Evolutionary conservation across 352 stramenopile species (phyloP).

Genomic region (Globisporangium yorkense): DNA sequence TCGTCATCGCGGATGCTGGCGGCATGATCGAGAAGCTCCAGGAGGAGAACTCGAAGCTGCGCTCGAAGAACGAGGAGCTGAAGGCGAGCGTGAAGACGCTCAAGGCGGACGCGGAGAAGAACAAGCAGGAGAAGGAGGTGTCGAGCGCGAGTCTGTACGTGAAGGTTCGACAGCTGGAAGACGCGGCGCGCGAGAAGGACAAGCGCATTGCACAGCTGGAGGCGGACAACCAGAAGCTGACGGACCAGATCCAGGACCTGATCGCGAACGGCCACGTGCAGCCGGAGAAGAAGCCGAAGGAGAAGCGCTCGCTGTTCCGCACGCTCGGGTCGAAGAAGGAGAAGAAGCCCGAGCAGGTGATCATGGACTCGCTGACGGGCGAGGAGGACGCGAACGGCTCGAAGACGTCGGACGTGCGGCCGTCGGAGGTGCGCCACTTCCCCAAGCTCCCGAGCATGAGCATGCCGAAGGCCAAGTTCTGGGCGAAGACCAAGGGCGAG

Average conservation of each 20-base stretch:
- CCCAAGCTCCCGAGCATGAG: conserved; percentile 55
- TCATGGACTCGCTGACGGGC: conserved; percentile 75
- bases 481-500: conserved; percentile 46
- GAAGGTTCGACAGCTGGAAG: conserved; percentile 69
- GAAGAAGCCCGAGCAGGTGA: conserved; percentile 42
- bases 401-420: conserved; percentile 40
- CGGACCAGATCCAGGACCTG: conserved; percentile 44
- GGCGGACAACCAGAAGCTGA: conserved; percentile 66
- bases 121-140: conserved; percentile 77
- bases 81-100: conserved; percentile 53
- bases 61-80: conserved; percentile 73
- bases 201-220: conserved; percentile 69
- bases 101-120: conserved; percentile 67
- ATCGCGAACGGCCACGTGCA: conserved; percentile 33
- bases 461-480: conserved; percentile 72
- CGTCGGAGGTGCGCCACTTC: conserved; percentile 48
- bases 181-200: conserved; percentile 65
- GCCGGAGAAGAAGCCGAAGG: conserved; percentile 44
- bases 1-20: conserved; percentile 71
- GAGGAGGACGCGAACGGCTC: conserved; percentile 58
- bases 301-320: conserved; percentile 77
- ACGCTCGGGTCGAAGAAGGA: conserved; percentile 82
- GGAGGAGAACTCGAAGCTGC: conserved; percentile 74
- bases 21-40: conserved; percentile 84
- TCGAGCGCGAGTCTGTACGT: conserved; percentile 67